Base-by-base conservation (phyloP, 2,329 filamentous ascomycete genomes). In the Ophiostoma populinum region DNA sequence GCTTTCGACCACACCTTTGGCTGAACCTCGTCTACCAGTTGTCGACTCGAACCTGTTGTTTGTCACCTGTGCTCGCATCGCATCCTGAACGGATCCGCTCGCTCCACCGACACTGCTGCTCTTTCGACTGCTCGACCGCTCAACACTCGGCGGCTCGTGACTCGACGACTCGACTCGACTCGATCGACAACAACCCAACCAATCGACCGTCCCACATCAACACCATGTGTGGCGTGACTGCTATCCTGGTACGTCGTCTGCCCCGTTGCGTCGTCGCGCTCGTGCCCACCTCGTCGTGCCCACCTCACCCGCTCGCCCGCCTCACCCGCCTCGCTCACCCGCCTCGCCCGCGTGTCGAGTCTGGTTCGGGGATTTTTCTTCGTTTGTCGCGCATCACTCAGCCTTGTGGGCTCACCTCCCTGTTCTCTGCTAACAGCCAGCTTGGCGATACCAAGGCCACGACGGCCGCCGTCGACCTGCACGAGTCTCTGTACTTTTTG, bases 401-500 rank as follows among this genome's bases (percentile, higher is more conserved):
- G 29, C 17, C 15, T n/a, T 24, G 13, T 24, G 11, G n/a, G 13
- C 11, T 13, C 21, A 27, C 31, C 30, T 19, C 28, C 30, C 7
- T 18, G 21, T 29, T 18, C 13, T 35, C 28, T 33, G 32, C 6
- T 26, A n/a, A n/a, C 31, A 12, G 9, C 3, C 26, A 44, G 42
- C 61, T 75, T 41, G 70, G 67, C 42, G 63, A 72, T 46, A 55
- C 62, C 41, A 61, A 51, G 35, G 46, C 44, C 32, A 29, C 43
- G 40, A 49, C 59, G 34, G 75, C 74, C 21, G 69, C 70, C 12
- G 61, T 70, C 41, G 75, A 80, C 45, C 59, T 81, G 27, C 75
- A 81, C 51, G 76, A 81, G 54, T 65, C 68, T 26, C 59, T 80
- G n/a, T 80, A 77, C 55, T 72, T 72, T 46, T 68, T 81, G 8